Evolutionary conservation across 1,139 yeast genomes (phyloP), one percentile per base, ranked within the genome.

Genomic region (Kazachstania sp.): DNA sequence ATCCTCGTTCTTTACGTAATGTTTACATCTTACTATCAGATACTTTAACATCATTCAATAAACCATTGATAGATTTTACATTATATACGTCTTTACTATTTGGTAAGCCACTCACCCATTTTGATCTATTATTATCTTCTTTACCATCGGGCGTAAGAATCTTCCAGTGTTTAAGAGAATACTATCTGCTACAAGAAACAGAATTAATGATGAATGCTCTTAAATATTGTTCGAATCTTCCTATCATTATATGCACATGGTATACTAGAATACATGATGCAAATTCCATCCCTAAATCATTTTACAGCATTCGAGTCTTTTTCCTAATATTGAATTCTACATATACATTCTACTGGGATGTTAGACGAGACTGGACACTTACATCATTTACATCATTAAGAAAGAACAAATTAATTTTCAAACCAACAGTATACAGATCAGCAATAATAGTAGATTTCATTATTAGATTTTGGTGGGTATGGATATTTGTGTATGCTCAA

Each of bases 321-420:
- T 56, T 55, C 47, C 58, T 57, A 52, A 49, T 57, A 12, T 55
- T 86, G 41, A 87, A 85, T 61, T 83, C 97, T 0, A 59, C 78
- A 0, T 92, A 85, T 63, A 77, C 95, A 18, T 85, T 86, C 54
- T 69, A 79, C 46, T 92, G 98, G 98, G 98, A 92, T 64, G 67
- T 90, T 20, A 75, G 76, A 45, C 79, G 80, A 75, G 98, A 92
- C 68, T 92, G 98, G 98, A 81, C 81, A 43, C 73, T 87, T 42
- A 75, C 75, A n/a, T 55, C 58, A 4, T 53, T 84, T 4, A 73
- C 79, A 53, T 72, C 71, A 26, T 48, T 60, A 31, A 54, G 59
- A 39, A 23, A 44, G 28, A 41, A 43, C 28, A 51, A 57, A 30
- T 66, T 59, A 67, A 68, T 60, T 62, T 67, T 56, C 52, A 20